These are phyloP conservation scores for Monosporozyma servazzii DNA, from an alignment of 805 yeast genomes.

Conservation along the genomic window DNA sequence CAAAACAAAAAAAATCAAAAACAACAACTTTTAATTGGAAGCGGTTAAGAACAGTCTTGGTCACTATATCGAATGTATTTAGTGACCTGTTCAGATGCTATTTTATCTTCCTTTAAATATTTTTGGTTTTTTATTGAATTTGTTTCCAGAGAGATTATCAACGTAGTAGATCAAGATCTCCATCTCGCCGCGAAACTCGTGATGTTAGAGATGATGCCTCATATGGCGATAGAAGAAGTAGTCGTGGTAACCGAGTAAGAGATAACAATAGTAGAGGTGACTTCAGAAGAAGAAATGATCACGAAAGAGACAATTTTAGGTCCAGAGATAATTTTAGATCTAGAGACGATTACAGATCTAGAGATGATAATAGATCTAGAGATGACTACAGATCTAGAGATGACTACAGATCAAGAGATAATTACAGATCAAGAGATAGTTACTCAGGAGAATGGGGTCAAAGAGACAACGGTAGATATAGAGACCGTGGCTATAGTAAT, in stretches of 20 bases:
- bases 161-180: conserved; percentile 20
- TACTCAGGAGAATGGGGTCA: background rate
- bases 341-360: background rate
- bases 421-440: conserved; percentile 17
- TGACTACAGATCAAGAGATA: conserved; percentile 24
- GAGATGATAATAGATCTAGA: background rate
- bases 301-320: background rate
- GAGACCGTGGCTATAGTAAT: conserved; percentile 7
- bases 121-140: background rate
- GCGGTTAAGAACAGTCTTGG: background rate
- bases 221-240: conserved; percentile 6
- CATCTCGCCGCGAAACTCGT: conserved; percentile 10
- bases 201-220: conserved; percentile 3
- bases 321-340: background rate
- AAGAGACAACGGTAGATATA: background rate
- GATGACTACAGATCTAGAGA: conserved; percentile 10
- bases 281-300: background rate
- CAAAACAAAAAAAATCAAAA: background rate
- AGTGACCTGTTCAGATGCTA: background rate
- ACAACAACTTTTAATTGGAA: background rate
- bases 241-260: conserved; percentile 7
- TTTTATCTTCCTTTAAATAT: background rate
- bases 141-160: conserved; percentile 1
- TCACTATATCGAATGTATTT: background rate
- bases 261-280: conserved; percentile 23